Evolutionary conservation across 1,284 basidiomycete species (phyloP), one percentile per base, ranked within the genome.

Genomic region (Gymnopus androsaceus): DNA sequence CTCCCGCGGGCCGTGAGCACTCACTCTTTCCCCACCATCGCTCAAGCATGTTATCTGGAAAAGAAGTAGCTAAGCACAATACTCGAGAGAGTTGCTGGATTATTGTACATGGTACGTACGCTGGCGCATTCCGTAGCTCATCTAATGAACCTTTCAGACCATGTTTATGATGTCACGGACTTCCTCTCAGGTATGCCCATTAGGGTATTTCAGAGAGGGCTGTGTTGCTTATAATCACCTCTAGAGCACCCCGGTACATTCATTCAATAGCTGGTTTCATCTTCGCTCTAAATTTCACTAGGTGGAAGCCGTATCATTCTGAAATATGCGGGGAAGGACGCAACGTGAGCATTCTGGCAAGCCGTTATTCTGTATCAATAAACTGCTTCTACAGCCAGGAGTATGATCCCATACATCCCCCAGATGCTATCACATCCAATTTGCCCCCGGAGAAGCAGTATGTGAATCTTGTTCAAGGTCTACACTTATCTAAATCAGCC

Each of bases 401-500:
- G 71, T 93, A 92, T 59, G 91, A 92, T 54, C 87, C 89, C 5
- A 93, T 95, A 44, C 93, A 95, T 66, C 93, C 93, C 0, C 92
- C 92, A 4, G 88, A 94, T 63, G 88, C 91, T 2, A 92, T 95
- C 62, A 88, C 85, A 27, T 89, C 87, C 25, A 88, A 95, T 68
- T 76, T 96, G 19, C 88, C 89, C 44, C 77, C 76, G 34, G 84
- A 90, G 58, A 91, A 90, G 67, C 87, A 90, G 86, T 88, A 61
- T 62, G 85, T 69, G 4, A 19, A 19, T 36, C 51, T 58, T 30
- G 11, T 4, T 23, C 23, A 28, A 21, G 45, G n/a, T 45, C 15
- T 54, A 46, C 11, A 50, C 57, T 54, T 30, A 33, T 41, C 28
- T 37, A 51, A 54, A 37, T 41, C 41, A 40, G 36, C 28, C 61